Evolutionary conservation across 2,329 filamentous ascomycete genomes (phyloP).

Genomic region (Trichoderma polysporum): DNA sequence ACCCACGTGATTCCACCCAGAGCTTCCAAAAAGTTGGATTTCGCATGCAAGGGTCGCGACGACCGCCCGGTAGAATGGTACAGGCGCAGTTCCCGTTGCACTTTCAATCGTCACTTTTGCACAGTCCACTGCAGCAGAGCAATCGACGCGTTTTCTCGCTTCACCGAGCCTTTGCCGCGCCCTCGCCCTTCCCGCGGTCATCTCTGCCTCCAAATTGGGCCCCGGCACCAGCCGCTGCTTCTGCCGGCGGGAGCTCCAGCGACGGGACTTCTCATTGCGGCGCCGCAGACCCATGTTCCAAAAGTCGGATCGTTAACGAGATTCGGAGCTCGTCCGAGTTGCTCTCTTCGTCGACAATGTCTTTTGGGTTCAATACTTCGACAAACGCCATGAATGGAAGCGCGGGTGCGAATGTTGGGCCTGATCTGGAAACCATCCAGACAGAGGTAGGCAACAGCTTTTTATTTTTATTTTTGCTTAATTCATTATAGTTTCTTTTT

Average conservation of each 20-base stretch:
- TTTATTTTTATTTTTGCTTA: background rate
- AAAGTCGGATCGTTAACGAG: background rate
- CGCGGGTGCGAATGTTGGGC: constrained; percentile 48
- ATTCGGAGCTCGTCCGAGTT: constrained; percentile 17
- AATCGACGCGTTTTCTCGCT: constrained; percentile 6
- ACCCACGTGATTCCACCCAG: constrained; percentile 29
- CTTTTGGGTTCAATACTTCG: constrained; percentile 60
- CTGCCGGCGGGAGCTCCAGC: constrained; percentile 13
- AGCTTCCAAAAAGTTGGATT: constrained; percentile 27
- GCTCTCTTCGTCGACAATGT: constrained; percentile 48
- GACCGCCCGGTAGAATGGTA: constrained; percentile 13
- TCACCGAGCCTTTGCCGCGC: background rate
- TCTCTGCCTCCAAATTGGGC: constrained; percentile 4
- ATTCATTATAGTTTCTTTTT: background rate
- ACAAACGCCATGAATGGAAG: constrained; percentile 45
- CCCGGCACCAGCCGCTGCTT: background rate
- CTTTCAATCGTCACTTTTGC: background rate
- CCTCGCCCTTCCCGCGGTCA: constrained; percentile 5
- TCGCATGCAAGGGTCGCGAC: constrained; percentile 22
- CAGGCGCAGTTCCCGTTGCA: constrained; percentile 16
- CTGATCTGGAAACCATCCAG: constrained; percentile 73
- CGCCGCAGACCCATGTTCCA: constrained; percentile 15
- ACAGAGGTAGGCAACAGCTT: constrained; percentile 62
- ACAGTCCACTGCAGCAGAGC: background rate
- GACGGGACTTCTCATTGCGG: background rate